These are phyloP conservation scores for Aspergillus affinis DNA, from an alignment of 495 filamentous ascomycete species.

Conservation along the genomic window DNA sequence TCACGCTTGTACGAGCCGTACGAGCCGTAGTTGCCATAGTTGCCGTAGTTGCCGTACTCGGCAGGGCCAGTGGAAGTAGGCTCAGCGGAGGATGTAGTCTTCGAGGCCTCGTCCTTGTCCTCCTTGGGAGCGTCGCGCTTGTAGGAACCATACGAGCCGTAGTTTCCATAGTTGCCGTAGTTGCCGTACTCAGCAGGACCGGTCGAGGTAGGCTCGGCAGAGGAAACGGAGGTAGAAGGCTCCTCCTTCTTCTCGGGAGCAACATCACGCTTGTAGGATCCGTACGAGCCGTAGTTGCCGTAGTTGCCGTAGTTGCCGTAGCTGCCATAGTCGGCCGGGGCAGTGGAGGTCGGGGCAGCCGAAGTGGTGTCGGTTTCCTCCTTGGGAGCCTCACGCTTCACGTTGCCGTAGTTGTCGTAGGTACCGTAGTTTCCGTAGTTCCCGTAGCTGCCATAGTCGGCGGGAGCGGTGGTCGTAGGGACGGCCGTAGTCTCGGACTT, in stretches of 20 bases:
- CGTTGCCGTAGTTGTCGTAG: slow-evolving; percentile 7
- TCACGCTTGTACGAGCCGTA: slow-evolving; percentile 12
- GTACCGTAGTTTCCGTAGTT: slow-evolving; percentile 15
- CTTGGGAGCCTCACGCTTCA: slow-evolving; percentile 2
- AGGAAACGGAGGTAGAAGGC: not conserved
- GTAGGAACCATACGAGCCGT: not conserved
- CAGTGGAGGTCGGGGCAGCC: slow-evolving; percentile 2
- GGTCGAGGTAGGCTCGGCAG: not conserved
- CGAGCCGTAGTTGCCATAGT: slow-evolving; percentile 18
- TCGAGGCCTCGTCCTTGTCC: not conserved
- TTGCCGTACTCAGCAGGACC: slow-evolving; percentile 1
- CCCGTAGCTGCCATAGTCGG: slow-evolving; percentile 3
- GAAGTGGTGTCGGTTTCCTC: not conserved
- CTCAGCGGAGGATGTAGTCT: not conserved
- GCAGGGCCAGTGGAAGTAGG: not conserved
- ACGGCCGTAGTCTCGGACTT: not conserved
- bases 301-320: slow-evolving; percentile 12
- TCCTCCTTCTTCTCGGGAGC: slow-evolving; percentile 1
- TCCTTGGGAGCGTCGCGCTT: not conserved
- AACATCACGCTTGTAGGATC: not conserved
- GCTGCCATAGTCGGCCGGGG: slow-evolving; percentile 4
- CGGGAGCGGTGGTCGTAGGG: not conserved
- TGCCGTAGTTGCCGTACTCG: slow-evolving; percentile 11
- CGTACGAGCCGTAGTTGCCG: not conserved
- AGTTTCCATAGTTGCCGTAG: slow-evolving; percentile 3